Conservation (phyloP, 176 grass and related monocot species). For the Avena atlantica region DNA sequence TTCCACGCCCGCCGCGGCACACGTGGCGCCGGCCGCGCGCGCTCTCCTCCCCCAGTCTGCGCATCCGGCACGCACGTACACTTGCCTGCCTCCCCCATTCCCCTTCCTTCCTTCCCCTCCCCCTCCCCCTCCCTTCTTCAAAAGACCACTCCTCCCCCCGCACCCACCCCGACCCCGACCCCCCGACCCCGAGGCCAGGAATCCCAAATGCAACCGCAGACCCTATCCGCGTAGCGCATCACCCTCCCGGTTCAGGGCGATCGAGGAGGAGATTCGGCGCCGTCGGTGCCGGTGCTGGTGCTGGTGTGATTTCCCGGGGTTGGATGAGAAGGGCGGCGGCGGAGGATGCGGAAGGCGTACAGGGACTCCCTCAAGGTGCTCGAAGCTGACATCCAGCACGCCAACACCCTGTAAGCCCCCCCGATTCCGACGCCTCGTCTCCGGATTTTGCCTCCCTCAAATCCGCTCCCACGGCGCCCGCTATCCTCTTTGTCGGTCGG, state of each 20-base stretch:
- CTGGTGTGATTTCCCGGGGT: not conserved
- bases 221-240: not conserved
- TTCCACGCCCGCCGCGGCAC: conserved; percentile 46
- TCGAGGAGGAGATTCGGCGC: not conserved
- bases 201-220: conserved; percentile 24
- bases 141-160: conserved; percentile 38
- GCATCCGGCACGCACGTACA: conserved; percentile 37
- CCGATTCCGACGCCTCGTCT: not conserved
- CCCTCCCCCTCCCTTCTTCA: not conserved
- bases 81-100: not conserved
- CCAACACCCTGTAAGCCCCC: conserved; percentile 75
- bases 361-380: conserved; percentile 92
- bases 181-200: conserved; percentile 18
- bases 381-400: conserved; percentile 96
- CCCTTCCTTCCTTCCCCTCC: not conserved
- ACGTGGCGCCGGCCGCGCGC: conserved; percentile 45
- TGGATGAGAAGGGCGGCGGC: conserved; percentile 56
- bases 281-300: not conserved
- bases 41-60: conserved; percentile 27
- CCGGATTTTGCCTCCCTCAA: conserved; percentile 1
- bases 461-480: not conserved
- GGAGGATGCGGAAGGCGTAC: conserved; percentile 84
- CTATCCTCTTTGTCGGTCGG: not conserved
- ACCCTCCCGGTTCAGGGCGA: not conserved
- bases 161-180: conserved; percentile 18